phyloP scores from a whole-genome alignment of 805 yeast species.

The Millerago galiae region DNA sequence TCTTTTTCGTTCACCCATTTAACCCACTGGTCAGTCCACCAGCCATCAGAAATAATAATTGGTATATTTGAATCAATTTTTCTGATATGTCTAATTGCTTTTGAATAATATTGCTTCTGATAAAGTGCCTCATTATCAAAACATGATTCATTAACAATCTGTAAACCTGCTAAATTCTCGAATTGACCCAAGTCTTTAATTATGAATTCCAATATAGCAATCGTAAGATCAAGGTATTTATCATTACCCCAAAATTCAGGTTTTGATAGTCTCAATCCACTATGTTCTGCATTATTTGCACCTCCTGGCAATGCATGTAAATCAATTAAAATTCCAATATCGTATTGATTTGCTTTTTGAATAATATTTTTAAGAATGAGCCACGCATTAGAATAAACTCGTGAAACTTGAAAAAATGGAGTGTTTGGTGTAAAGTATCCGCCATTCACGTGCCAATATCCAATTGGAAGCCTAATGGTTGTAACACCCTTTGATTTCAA shows the following conservation, averaged over 20 bases:
- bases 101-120: slow-evolving; percentile 56
- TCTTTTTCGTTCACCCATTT: slow-evolving; percentile 49
- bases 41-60: slow-evolving; percentile 82
- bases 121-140: slow-evolving; percentile 47
- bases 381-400: slow-evolving; percentile 77
- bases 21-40: slow-evolving; percentile 83
- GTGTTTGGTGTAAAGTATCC: slow-evolving; percentile 54
- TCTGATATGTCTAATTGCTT: slow-evolving; percentile 58
- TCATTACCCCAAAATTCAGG: slow-evolving; percentile 60
- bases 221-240: slow-evolving; percentile 36
- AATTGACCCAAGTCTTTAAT: slow-evolving; percentile 49
- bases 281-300: slow-evolving; percentile 80
- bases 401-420: slow-evolving; percentile 47
- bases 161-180: slow-evolving; percentile 77
- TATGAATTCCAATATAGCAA: slow-evolving; percentile 49
- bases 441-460: slow-evolving; percentile 81
- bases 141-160: slow-evolving; percentile 79
- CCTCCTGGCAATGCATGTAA: slow-evolving; percentile 91
- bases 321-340: slow-evolving; percentile 76
- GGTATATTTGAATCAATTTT: slow-evolving; percentile 52
- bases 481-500: slow-evolving; percentile 61
- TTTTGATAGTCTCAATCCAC: slow-evolving; percentile 57
- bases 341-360: slow-evolving; percentile 49
- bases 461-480: slow-evolving; percentile 79
- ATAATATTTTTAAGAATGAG: slow-evolving; percentile 46